Conservation (phyloP, 768 basidiomycete species). For the Boletus edulis region DNA sequence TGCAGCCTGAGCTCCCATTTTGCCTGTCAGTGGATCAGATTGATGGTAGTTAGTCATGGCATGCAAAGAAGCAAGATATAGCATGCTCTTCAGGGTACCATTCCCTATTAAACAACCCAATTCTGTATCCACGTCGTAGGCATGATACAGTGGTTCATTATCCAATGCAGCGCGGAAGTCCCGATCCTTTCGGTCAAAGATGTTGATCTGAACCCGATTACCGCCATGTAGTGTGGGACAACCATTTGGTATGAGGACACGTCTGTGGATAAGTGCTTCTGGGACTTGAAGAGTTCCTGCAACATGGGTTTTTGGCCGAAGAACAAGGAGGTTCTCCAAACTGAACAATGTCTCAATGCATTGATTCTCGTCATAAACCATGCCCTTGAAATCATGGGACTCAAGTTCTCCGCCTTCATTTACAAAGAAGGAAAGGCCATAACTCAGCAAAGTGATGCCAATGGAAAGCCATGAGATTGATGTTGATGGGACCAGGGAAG, state of each 20-base stretch:
- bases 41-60: background rate
- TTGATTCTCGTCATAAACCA: background rate
- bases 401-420: background rate
- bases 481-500: background rate
- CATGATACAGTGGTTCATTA: too few species aligned
- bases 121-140: background rate
- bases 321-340: too few species aligned
- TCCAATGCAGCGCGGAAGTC: too few species aligned
- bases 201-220: too few species aligned
- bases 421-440: background rate
- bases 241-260: background rate
- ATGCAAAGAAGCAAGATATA: background rate
- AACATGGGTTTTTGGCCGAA: too few species aligned
- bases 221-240: too few species aligned
- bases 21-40: background rate
- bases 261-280: background rate
- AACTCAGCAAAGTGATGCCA: background rate
- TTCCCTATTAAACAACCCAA: background rate
- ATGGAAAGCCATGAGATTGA: background rate
- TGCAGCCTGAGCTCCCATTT: background rate
- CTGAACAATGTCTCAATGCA: too few species aligned
- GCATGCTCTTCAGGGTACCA: background rate
- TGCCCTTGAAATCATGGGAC: background rate
- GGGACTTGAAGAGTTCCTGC: too few species aligned
- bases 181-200: accelerated